Conservation (phyloP, 2,329 filamentous ascomycete species). For the Dryadomyces sulphureus region DNA sequence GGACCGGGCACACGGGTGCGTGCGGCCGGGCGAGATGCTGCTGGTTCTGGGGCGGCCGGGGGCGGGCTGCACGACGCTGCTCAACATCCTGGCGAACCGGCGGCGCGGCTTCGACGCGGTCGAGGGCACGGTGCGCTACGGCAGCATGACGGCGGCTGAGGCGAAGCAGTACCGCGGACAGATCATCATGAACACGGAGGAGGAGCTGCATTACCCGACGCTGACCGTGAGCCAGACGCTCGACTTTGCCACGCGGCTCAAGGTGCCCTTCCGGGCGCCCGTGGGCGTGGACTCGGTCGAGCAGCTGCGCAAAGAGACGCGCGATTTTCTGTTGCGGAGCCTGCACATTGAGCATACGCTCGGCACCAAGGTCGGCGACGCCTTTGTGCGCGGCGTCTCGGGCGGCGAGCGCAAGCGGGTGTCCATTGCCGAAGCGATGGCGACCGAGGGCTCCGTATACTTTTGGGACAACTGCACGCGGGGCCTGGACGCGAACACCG, state of each 20-base stretch:
- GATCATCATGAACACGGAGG: constrained; percentile 47
- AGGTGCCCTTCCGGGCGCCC: constrained; percentile 34
- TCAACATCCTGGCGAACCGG: constrained; percentile 55
- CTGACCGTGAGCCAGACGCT: constrained; percentile 53
- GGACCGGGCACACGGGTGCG: constrained; percentile 42
- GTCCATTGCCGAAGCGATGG: constrained; percentile 56
- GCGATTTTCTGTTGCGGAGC: constrained; percentile 40
- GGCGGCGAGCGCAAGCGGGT: constrained; percentile 61
- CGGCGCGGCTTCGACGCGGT: constrained; percentile 49
- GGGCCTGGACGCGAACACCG: constrained; percentile 48
- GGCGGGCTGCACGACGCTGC: constrained; percentile 41
- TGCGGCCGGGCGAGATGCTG: constrained; percentile 40
- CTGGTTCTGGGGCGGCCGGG: constrained; percentile 42
- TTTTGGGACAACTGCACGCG: constrained; percentile 60
- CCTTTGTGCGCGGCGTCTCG: constrained; percentile 44
- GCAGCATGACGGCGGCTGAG: constrained; percentile 26
- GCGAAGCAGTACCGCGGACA: constrained; percentile 26
- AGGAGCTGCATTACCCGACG: constrained; percentile 53
- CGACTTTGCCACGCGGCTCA: constrained; percentile 49
- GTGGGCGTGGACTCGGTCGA: constrained; percentile 25
- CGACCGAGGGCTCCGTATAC: constrained; percentile 41
- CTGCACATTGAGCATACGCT: constrained; percentile 49
- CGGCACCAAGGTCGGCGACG: constrained; percentile 53
- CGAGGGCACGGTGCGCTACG: constrained; percentile 49
- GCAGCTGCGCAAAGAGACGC: constrained; percentile 29